These are phyloP conservation scores for Geranium incanum DNA, from an alignment of 441 rosid species.

Conservation along the genomic window DNA sequence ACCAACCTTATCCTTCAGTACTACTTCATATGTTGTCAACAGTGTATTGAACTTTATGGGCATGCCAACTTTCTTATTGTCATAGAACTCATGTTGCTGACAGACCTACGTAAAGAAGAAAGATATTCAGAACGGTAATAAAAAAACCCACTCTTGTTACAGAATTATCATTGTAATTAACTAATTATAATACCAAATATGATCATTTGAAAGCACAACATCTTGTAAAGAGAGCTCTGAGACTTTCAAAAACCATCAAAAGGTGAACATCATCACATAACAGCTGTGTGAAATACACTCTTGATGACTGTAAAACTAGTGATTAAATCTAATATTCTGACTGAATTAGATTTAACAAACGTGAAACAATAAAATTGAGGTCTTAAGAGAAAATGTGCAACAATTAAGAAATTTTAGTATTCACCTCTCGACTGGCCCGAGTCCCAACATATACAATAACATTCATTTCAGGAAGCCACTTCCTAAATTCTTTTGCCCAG, in stretches of 20 bases:
- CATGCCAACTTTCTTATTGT: slow-evolving; percentile 73
- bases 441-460: slow-evolving; percentile 95
- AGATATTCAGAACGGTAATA: background rate
- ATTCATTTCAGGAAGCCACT: slow-evolving; percentile 96
- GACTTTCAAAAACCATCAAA: background rate
- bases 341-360: background rate
- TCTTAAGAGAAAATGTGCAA: background rate
- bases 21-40: slow-evolving; percentile 97
- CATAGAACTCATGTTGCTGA: slow-evolving; percentile 90
- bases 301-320: background rate
- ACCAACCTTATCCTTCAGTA: slow-evolving; percentile 88
- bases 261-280: background rate
- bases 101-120: slow-evolving; percentile 60
- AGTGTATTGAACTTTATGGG: slow-evolving; percentile 85
- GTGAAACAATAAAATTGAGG: background rate
- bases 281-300: slow-evolving; percentile 9
- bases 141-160: background rate
- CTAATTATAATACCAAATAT: background rate
- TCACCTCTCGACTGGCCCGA: slow-evolving; percentile 97
- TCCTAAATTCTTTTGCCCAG: slow-evolving; percentile 98
- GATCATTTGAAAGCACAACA: slow-evolving; percentile 8
- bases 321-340: background rate
- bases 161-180: background rate
- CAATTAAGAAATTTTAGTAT: background rate
- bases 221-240: background rate